These are phyloP conservation scores for Oldenlandia corymbosa DNA, from an alignment of 257 asterid species.

Conservation along the genomic window DNA sequence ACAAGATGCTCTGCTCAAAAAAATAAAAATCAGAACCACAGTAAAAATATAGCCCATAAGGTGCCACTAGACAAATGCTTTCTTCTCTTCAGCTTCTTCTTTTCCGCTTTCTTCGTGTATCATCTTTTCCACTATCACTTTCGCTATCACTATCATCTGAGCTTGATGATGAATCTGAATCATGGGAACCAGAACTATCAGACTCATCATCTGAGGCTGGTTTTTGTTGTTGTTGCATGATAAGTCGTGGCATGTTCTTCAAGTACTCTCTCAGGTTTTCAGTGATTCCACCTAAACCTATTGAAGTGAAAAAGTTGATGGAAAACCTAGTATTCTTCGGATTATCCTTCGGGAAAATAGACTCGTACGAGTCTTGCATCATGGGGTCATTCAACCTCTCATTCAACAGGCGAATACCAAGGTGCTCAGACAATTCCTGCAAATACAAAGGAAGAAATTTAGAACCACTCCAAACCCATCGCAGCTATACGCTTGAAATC, in stretches of 20 bases:
- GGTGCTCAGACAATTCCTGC: conserved; percentile 84
- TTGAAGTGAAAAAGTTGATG: conserved; percentile 78
- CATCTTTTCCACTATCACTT: conserved; percentile 30
- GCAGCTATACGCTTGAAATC: too few relatives aligned
- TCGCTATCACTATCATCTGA: conserved; percentile 36
- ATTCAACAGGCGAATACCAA: conserved; percentile 65
- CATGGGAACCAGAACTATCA: conserved; percentile 34
- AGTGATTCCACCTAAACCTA: conserved; percentile 83
- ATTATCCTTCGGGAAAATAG: conserved; percentile 70
- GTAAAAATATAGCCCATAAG: too few relatives aligned
- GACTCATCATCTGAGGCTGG: conserved; percentile 50
- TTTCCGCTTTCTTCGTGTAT: conserved; percentile 27
- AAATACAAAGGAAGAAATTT: background rate
- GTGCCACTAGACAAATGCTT: too few relatives aligned
- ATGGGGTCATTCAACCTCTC: conserved; percentile 69
- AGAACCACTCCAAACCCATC: conserved; percentile 1
- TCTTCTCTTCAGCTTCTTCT: conserved; percentile 24
- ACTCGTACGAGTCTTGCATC: conserved; percentile 69
- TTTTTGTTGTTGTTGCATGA: conserved; percentile 86
- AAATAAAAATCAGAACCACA: too few relatives aligned
- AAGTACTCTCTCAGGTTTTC: conserved; percentile 68
- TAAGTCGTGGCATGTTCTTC: conserved; percentile 88
- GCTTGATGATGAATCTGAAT: conserved; percentile 39
- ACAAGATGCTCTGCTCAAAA: too few relatives aligned
- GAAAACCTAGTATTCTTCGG: conserved; percentile 78